Conservation (phyloP, 2,329 filamentous ascomycete species). For the Xylogone sp. region DNA sequence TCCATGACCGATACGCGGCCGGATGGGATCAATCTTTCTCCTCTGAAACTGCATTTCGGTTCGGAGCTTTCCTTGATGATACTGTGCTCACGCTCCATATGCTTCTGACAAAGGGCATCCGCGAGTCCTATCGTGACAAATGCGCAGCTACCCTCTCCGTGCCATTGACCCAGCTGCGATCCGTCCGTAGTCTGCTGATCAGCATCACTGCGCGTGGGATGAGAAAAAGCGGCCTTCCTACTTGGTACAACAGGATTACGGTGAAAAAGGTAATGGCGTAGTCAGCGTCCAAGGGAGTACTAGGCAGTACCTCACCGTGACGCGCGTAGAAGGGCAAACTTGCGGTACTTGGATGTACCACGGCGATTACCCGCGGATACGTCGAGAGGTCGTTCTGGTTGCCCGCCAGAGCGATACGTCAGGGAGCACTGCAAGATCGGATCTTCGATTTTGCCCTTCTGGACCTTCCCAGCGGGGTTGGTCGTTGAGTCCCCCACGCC, state of each 20-base stretch:
- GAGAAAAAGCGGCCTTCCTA: neutral
- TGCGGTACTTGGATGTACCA: constrained; percentile 10
- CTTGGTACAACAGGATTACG: neutral
- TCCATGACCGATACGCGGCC: neutral
- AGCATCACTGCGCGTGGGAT: neutral
- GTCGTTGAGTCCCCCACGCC: neutral
- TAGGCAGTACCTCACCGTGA: too few species aligned
- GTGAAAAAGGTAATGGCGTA: neutral
- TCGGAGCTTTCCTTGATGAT: neutral
- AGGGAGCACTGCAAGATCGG: neutral
- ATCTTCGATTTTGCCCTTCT: neutral
- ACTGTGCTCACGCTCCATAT: too few species aligned
- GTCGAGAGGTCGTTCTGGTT: neutral
- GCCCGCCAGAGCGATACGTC: too few species aligned
- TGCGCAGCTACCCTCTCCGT: too few species aligned
- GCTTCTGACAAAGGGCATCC: too few species aligned
- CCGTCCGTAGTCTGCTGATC: neutral
- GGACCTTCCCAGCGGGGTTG: neutral
- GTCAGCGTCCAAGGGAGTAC: neutral
- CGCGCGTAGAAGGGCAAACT: too few species aligned
- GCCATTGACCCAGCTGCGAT: neutral
- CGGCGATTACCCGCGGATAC: neutral
- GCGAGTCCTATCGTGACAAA: too few species aligned
- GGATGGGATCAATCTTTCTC: neutral
- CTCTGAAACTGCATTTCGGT: neutral